A percentile compares a stretch with the other conserved stretches of the same genome.
Evolutionary conservation across 306 rosid species (phyloP).

Genomic region (Glycine soja): DNA sequence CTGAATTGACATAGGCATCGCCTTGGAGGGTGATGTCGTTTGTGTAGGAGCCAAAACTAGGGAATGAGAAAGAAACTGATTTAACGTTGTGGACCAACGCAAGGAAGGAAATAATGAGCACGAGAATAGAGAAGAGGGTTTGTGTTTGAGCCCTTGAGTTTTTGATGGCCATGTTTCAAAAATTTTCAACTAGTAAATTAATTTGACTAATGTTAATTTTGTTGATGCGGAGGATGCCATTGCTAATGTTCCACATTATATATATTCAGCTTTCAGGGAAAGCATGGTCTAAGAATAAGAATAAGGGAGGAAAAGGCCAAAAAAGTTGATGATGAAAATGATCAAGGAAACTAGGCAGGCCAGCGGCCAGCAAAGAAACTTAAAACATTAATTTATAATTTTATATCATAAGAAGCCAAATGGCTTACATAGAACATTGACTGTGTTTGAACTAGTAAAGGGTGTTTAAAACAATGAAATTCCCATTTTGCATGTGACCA

Average conservation of each 20-base stretch:
- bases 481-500: not conserved
- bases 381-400: too few relatives aligned
- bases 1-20: not conserved
- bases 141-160: not conserved
- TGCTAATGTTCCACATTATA: not conserved
- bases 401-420: slow-evolving; percentile 34
- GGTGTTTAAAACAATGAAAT: slow-evolving; percentile 19
- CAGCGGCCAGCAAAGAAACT: not conserved
- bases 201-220: not conserved
- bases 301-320: not conserved
- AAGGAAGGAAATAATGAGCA: slow-evolving; percentile 23
- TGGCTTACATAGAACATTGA: slow-evolving; percentile 28
- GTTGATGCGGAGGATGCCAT: not conserved
- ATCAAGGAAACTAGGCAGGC: not conserved
- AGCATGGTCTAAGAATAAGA: not conserved
- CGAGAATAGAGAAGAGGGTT: not conserved
- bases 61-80: slow-evolving; percentile 37
- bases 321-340: not conserved
- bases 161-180: slow-evolving; percentile 17
- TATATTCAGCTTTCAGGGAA: not conserved
- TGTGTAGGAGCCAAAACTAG: not conserved
- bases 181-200: not conserved
- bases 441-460: not conserved
- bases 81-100: slow-evolving; percentile 18
- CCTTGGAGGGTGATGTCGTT: slow-evolving; percentile 39